Conservation (phyloP, 176 grass and related monocot species). For the Bonia amplexicaulis region DNA sequence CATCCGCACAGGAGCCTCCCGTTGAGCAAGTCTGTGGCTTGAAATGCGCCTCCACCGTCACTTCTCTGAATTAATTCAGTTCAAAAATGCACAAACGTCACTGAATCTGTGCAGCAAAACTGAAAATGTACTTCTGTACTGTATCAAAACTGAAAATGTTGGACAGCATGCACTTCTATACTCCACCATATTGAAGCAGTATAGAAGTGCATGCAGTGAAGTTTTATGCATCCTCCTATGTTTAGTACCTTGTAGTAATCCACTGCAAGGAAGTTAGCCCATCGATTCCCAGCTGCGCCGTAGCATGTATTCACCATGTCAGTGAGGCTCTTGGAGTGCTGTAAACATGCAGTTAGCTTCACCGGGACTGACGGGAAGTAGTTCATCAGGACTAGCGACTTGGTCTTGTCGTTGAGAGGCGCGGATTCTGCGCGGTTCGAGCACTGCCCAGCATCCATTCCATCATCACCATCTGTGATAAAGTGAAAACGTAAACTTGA, state of each 20-base stretch:
- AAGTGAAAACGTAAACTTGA: background rate
- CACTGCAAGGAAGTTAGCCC: constrained; percentile 67
- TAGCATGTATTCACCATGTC: constrained; percentile 67
- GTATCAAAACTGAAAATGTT: background rate
- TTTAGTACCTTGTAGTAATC: constrained; percentile 67
- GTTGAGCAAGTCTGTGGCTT: constrained; percentile 60
- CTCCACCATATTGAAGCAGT: background rate
- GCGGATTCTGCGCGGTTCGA: constrained; percentile 62
- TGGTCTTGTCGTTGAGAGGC: constrained; percentile 50
- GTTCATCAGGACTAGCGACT: constrained; percentile 78
- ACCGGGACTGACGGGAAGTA: constrained; percentile 55
- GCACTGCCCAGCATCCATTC: constrained; percentile 63
- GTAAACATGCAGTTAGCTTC: constrained; percentile 41
- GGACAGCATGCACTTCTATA: background rate
- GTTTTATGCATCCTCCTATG: background rate
- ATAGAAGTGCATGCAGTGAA: background rate
- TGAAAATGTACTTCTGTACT: background rate
- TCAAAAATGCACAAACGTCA: background rate
- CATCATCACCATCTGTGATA: constrained; percentile 59
- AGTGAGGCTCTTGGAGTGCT: constrained; percentile 40
- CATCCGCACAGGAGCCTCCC: constrained; percentile 65
- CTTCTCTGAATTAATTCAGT: constrained; percentile 51
- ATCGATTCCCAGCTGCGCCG: constrained; percentile 41
- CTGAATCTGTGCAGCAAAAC: background rate
- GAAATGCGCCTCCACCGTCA: constrained; percentile 53